Conservation (phyloP, 306 rosid genomes). For the Casuarina equisetifolia region DNA sequence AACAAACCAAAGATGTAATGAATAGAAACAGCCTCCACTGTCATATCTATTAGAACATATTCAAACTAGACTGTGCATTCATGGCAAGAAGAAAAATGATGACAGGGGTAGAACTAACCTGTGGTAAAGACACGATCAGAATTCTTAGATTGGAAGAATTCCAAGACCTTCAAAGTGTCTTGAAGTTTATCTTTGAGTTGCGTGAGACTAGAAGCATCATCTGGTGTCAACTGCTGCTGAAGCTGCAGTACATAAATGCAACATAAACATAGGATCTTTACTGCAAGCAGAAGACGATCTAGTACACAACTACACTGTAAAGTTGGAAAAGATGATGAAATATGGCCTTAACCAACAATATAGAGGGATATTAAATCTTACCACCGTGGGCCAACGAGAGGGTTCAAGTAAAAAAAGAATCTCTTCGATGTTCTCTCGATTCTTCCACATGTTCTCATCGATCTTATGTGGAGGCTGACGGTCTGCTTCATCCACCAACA, state of each 20-base stretch:
- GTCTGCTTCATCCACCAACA: slow-evolving; percentile 54
- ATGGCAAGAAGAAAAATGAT: background rate
- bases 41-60: background rate
- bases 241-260: slow-evolving; percentile 52
- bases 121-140: slow-evolving; percentile 85
- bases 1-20: background rate
- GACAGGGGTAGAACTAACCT: slow-evolving; percentile 43
- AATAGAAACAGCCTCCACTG: background rate
- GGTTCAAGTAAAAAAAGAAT: slow-evolving; percentile 64
- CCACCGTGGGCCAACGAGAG: slow-evolving; percentile 69
- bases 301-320: background rate
- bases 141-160: slow-evolving; percentile 76
- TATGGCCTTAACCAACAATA: background rate
- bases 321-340: background rate
- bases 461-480: slow-evolving; percentile 80
- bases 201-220: slow-evolving; percentile 39
- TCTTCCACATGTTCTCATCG: slow-evolving; percentile 98
- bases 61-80: background rate
- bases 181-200: slow-evolving; percentile 56
- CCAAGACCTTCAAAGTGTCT: slow-evolving; percentile 51
- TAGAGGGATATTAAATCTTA: slow-evolving; percentile 32
- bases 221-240: slow-evolving; percentile 50
- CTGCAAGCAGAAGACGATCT: background rate
- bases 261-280: slow-evolving; percentile 17
- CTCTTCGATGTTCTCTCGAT: slow-evolving; percentile 89